Conservation (phyloP, 805 yeast genomes). For the Metschnikowia chrysomelidarum region DNA sequence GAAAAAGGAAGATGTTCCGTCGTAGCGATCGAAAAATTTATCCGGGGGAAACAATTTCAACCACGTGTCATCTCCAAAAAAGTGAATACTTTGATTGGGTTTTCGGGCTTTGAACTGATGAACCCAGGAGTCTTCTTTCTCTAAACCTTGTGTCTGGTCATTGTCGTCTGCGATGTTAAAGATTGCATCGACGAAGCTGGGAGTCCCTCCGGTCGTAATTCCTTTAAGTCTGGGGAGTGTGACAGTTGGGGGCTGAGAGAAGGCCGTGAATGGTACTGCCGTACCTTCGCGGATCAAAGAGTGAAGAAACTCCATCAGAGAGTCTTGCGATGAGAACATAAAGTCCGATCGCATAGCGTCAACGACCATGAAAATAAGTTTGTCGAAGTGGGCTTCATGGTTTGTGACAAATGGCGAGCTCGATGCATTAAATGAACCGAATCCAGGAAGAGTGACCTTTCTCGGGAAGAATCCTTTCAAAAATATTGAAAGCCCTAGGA, state of each 20-base stretch:
- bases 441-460: slow-evolving; percentile 72
- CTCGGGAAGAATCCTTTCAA: slow-evolving; percentile 88
- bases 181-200: slow-evolving; percentile 91
- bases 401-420: slow-evolving; percentile 14
- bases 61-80: slow-evolving; percentile 99
- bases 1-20: slow-evolving; percentile 91
- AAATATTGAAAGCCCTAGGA: slow-evolving; percentile 57
- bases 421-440: slow-evolving; percentile 29
- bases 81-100: slow-evolving; percentile 52
- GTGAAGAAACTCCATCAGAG: slow-evolving; percentile 70
- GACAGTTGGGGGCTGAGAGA: slow-evolving; percentile 93
- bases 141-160: slow-evolving; percentile 61
- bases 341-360: slow-evolving; percentile 94
- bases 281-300: slow-evolving; percentile 57
- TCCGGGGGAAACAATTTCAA: slow-evolving; percentile 72
- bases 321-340: slow-evolving; percentile 55
- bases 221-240: slow-evolving; percentile 93
- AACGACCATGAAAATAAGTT: slow-evolving; percentile 76
- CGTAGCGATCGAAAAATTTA: slow-evolving; percentile 55
- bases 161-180: slow-evolving; percentile 91
- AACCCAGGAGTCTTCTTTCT: slow-evolving; percentile 85
- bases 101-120: slow-evolving; percentile 51
- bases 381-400: slow-evolving; percentile 52
- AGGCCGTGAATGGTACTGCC: slow-evolving; percentile 89
- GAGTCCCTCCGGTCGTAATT: slow-evolving; percentile 91